Evolutionary conservation across 2,329 filamentous ascomycete species (phyloP).

Genomic region (Xylariaceae sp.): DNA sequence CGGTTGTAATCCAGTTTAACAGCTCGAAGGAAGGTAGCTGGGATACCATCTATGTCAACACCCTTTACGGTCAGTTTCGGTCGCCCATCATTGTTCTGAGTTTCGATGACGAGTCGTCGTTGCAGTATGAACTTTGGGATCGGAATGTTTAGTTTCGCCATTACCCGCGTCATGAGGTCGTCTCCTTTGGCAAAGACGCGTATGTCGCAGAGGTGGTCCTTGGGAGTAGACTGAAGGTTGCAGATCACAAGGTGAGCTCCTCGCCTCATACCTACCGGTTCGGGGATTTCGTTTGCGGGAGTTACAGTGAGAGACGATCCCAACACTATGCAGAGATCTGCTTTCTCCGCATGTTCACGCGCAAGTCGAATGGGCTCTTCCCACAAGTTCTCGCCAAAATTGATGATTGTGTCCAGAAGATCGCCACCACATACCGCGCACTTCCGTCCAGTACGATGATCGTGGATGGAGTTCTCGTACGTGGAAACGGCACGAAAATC

Average conservation of each 20-base stretch:
- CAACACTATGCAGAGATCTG: conserved; percentile 44
- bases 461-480: conserved; percentile 39
- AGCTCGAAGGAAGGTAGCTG: conserved; percentile 36
- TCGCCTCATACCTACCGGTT: conserved; percentile 29
- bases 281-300: conserved; percentile 40
- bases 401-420: conserved; percentile 43
- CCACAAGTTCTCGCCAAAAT: conserved; percentile 39
- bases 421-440: conserved; percentile 36
- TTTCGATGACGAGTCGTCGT: conserved; percentile 30
- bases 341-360: conserved; percentile 33
- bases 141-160: conserved; percentile 34
- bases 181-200: conserved; percentile 36
- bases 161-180: conserved; percentile 37
- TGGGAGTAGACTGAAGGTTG: conserved; percentile 42
- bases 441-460: conserved; percentile 45
- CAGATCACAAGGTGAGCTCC: conserved; percentile 39
- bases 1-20: conserved; percentile 37
- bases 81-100: conserved; percentile 20
- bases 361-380: conserved; percentile 32
- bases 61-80: conserved; percentile 32
- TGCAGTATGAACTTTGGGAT: conserved; percentile 38
- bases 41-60: conserved; percentile 39
- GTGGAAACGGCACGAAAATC: conserved; percentile 43
- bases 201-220: conserved; percentile 33
- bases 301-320: conserved; percentile 43